phyloP scores from a whole-genome alignment of 2,329 filamentous ascomycete genomes.

The Alternaria sp. region DNA sequence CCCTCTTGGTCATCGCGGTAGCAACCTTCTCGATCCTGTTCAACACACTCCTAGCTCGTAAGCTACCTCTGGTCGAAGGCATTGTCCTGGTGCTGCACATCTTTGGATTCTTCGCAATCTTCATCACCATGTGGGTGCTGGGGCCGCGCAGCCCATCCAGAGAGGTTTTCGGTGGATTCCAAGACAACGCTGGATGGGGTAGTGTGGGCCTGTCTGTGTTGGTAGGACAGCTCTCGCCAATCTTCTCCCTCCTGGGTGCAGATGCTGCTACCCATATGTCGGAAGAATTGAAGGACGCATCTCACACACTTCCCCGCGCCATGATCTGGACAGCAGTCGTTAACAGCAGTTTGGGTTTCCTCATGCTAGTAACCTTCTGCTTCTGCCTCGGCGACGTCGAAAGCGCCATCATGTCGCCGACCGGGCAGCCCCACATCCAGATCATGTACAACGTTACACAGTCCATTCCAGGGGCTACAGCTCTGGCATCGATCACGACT shows the following conservation, averaged over 20 bases:
- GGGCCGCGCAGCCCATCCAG: constrained; percentile 27
- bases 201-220: constrained; percentile 30
- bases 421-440: constrained; percentile 33
- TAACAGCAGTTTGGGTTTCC: constrained; percentile 48
- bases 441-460: constrained; percentile 33
- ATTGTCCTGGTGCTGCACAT: constrained; percentile 57
- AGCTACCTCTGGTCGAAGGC: constrained; percentile 57
- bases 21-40: constrained; percentile 48
- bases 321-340: constrained; percentile 50
- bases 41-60: constrained; percentile 54
- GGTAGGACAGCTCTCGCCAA: constrained; percentile 29
- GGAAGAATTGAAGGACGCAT: constrained; percentile 45
- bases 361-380: constrained; percentile 45
- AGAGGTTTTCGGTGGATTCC: constrained; percentile 32
- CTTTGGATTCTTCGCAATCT: constrained; percentile 58
- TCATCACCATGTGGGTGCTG: constrained; percentile 45
- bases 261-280: constrained; percentile 40
- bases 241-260: constrained; percentile 34
- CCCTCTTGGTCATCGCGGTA: constrained; percentile 56
- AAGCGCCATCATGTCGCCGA: constrained; percentile 16
- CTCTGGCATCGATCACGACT: constrained; percentile 32
- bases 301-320: constrained; percentile 45
- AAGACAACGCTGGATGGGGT: constrained; percentile 37
- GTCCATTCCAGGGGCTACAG: constrained; percentile 26
- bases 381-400: constrained; percentile 32